These are phyloP conservation scores for Amanita muscaria DNA, from an alignment of 768 basidiomycete species.

Conservation along the genomic window DNA sequence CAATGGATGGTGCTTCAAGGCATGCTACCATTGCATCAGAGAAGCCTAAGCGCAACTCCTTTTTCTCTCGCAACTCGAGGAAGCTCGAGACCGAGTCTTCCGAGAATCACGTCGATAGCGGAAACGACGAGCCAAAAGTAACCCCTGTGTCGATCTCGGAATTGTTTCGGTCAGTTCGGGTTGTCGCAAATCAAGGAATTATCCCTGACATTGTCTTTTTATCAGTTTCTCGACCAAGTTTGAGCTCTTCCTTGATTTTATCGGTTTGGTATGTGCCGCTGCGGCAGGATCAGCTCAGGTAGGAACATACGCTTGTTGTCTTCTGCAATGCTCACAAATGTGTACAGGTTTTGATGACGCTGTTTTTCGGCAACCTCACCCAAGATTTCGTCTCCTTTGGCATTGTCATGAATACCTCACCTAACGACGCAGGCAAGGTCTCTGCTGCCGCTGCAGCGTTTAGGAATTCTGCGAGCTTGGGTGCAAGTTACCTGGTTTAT, in stretches of 20 bases:
- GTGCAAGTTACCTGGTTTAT: constrained; percentile 57
- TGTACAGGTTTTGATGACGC: constrained; percentile 65
- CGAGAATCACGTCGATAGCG: constrained; percentile 14
- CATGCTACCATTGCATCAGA: constrained; percentile 25
- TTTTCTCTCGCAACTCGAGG: constrained; percentile 36
- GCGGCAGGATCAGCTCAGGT: constrained; percentile 80
- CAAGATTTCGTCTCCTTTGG: constrained; percentile 63
- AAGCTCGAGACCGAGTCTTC: constrained; percentile 21
- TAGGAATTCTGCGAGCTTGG: constrained; percentile 38
- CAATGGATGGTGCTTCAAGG: constrained; percentile 38
- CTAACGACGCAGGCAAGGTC: constrained; percentile 22
- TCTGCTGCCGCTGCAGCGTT: constrained; percentile 37
- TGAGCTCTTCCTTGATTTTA: constrained; percentile 56
- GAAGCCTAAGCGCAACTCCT: constrained; percentile 26
- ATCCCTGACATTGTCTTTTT: constrained; percentile 12
- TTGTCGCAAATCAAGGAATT: no score
- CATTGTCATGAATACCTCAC: constrained; percentile 16
- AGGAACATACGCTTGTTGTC: constrained; percentile 11
- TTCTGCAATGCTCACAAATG: neutral
- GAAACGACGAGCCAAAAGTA: constrained; percentile 21
- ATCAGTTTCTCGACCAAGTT: constrained; percentile 69
- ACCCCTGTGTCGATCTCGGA: constrained; percentile 32
- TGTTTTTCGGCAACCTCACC: constrained; percentile 80
- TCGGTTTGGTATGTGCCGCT: constrained; percentile 69
- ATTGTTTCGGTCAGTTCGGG: constrained; percentile 36